A percentile compares a stretch with the other conserved stretches of the same genome.
These are phyloP conservation scores for Helicostylum pulchrum DNA, from an alignment of 192 early-diverging fungal species.

Conservation along the genomic window DNA sequence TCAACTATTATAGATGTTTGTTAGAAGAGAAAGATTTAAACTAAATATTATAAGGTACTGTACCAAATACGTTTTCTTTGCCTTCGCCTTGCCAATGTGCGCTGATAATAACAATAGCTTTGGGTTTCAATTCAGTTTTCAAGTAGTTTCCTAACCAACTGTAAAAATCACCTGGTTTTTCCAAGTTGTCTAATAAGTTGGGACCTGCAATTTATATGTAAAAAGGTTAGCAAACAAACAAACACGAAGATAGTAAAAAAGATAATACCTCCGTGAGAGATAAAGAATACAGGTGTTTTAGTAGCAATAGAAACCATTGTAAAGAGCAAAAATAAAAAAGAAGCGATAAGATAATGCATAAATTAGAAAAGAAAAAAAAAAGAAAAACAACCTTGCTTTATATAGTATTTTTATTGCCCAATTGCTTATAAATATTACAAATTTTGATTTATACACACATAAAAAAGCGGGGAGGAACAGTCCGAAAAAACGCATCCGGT, in stretches of 20 bases:
- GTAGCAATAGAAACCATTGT: neutral
- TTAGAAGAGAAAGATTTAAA: neutral
- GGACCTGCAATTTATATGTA: constrained; percentile 23
- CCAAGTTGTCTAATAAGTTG: constrained; percentile 32
- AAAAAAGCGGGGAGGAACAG: no score
- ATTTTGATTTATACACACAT: no score
- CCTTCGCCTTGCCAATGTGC: constrained; percentile 63
- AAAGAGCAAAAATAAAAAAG: neutral
- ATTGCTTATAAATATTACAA: no score
- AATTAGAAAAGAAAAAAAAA: constrained; percentile 10
- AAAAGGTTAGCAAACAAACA: neutral
- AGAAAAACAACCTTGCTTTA: neutral
- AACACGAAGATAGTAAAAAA: neutral
- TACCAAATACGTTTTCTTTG: constrained; percentile 40
- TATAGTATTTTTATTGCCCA: no score
- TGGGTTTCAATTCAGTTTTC: constrained; percentile 47
- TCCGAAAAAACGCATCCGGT: no score
- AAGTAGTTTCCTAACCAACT: constrained; percentile 41
- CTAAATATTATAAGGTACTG: constrained; percentile 15
- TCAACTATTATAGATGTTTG: constrained; percentile 22
- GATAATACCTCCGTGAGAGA: constrained; percentile 27
- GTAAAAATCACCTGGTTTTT: constrained; percentile 32
- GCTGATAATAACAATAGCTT: constrained; percentile 60
- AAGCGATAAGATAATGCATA: neutral
- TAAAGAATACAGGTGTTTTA: constrained; percentile 27